phyloP scores from a whole-genome alignment of 2,329 filamentous ascomycete species.

The Coleophoma crateriformis region DNA sequence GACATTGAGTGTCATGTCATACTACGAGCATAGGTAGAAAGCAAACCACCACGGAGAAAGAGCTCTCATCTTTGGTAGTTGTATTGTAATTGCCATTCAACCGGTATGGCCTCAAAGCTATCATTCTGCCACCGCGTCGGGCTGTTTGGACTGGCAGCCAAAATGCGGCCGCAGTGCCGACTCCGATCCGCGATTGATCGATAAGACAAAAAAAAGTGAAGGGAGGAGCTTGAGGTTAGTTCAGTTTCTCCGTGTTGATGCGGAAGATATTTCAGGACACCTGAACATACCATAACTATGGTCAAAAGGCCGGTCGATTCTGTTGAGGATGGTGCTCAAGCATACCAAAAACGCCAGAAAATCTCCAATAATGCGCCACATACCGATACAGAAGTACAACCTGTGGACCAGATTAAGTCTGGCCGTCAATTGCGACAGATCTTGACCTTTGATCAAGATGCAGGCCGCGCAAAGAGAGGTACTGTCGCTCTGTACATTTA shows the following conservation, averaged over 20 bases:
- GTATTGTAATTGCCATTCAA: not conserved
- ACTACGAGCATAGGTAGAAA: no score
- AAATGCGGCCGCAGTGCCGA: not conserved
- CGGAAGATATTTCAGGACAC: not conserved
- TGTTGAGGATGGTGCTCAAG: conserved; percentile 21
- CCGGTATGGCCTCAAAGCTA: not conserved
- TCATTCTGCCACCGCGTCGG: conserved; percentile 1
- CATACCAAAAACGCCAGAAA: conserved; percentile 28
- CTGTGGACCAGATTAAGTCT: conserved; percentile 56
- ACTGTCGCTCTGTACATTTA: conserved; percentile 13
- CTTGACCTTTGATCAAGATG: conserved; percentile 66
- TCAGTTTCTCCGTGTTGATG: not conserved
- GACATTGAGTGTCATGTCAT: conserved; percentile 17
- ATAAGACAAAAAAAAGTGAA: not conserved
- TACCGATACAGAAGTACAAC: conserved; percentile 28
- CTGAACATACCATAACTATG: conserved; percentile 13
- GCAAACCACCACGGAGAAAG: no score
- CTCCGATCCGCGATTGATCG: not conserved
- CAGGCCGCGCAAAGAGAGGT: conserved; percentile 62
- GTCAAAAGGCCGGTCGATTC: conserved; percentile 22
- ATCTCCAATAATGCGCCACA: conserved; percentile 36
- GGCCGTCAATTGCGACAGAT: conserved; percentile 63
- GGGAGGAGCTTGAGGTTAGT: not conserved
- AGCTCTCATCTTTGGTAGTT: not conserved
- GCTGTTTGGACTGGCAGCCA: not conserved